A percentile compares a stretch with the other conserved stretches of the same genome.
Conservation (phyloP, 306 rosid genomes). For the Begonia loranthoides region DNA sequence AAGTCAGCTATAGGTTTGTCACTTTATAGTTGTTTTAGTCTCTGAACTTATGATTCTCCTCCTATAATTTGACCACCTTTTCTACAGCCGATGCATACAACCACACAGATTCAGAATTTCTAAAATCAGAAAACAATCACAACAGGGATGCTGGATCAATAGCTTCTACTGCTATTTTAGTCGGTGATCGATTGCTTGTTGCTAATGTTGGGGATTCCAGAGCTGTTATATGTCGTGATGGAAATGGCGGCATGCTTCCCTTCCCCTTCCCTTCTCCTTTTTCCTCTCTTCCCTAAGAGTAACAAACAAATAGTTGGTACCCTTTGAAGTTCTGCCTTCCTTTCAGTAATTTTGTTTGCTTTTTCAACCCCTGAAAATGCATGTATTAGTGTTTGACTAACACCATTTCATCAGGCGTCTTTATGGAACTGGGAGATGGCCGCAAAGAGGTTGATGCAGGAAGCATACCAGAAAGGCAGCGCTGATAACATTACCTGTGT, state of each 20-base stretch:
- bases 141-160: constrained; percentile 88
- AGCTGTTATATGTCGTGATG: constrained; percentile 79
- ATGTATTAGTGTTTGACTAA: too few species aligned
- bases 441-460: constrained; percentile 53
- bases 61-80: background rate
- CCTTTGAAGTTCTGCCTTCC: too few species aligned
- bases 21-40: too few species aligned
- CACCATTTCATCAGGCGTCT: too few species aligned
- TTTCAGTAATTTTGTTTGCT: too few species aligned
- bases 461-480: constrained; percentile 72
- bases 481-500: constrained; percentile 83
- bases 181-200: constrained; percentile 69
- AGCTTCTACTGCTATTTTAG: constrained; percentile 73
- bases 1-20: constrained; percentile 66
- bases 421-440: constrained; percentile 10
- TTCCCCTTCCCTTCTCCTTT: background rate
- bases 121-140: constrained; percentile 60
- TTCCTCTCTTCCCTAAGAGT: constrained; percentile 20
- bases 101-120: constrained; percentile 74
- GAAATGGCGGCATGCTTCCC: constrained; percentile 42
- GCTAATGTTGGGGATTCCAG: constrained; percentile 97
- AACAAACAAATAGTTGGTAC: background rate
- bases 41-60: too few species aligned
- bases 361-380: too few species aligned
- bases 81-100: constrained; percentile 65